Evolutionary conservation across 495 filamentous ascomycete genomes (phyloP), one percentile per base, ranked within the genome.

Genomic region (Podospora bellae-mahoneyi): DNA sequence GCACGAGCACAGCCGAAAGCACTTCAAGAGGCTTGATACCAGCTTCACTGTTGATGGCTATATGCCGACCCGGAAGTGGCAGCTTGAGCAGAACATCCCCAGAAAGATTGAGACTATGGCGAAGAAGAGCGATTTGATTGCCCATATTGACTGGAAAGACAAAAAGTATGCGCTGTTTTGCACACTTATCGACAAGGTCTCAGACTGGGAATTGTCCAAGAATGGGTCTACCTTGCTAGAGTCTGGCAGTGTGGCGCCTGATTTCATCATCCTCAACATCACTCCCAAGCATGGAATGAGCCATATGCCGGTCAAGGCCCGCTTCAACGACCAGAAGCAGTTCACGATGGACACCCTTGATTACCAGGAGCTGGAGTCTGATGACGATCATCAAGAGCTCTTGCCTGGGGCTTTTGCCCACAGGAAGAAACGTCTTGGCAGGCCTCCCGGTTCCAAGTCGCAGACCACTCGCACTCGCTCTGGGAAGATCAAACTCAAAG

Each of bases 321-420:
- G 75, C 56, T 84, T 81, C 80, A 66, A 74, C 3, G 74, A 68
- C 3, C 67, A 72, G 4, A 73, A 69, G 23, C 77, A 82, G 68
- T 80, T 78, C 63, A 76, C 70, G 4, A 67, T 78, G n/a, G 75
- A 81, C 3, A 82, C 78, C n/a, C 65, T 84, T 15, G 80, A 82
- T 1, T 81, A 84, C 48, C 77, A 79, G 27, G 72, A 75, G 2
- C 65, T 78, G 34, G 69, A 75, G 10, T 69, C 74, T n/a, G 71
- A 71, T 19, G 73, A 73, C 13, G 70, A 72, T 18, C 67, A 68
- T n/a, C 68, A 69, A 30, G 60, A 69, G 18, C 53, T 64, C n/a
- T 70, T 64, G 27, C 48, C 64, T 1, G 67, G 67, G 0, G 64
- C 60, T 53, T 5, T 23, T 10, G n/a, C 4, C 2, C 58, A 39